These are phyloP conservation scores for Sugiyamaella boreocaroliniensis DNA, from an alignment of 805 yeast genomes.

Conservation along the genomic window DNA sequence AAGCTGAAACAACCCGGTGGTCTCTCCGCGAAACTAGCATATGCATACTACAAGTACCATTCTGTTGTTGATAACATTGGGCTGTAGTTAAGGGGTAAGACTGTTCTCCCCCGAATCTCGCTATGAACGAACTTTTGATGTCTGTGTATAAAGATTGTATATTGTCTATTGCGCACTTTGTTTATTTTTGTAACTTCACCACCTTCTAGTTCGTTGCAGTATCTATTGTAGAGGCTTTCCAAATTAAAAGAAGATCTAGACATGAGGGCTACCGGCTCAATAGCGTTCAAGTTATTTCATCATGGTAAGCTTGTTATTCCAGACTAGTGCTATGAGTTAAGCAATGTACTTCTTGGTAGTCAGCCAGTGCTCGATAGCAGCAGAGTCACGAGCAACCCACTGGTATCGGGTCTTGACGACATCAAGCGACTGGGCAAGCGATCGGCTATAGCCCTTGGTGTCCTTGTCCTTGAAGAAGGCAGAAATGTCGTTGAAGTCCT, in stretches of 20 bases:
- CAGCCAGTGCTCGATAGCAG: slow-evolving; percentile 42
- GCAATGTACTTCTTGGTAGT: slow-evolving; percentile 5
- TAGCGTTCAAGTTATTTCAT: no score
- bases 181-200: no score
- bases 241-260: no score
- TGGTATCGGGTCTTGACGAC: slow-evolving; percentile 41
- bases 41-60: neutral
- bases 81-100: neutral
- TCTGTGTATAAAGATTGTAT: no score
- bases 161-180: no score
- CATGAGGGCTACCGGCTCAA: no score
- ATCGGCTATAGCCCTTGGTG: slow-evolving; percentile 50
- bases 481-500: slow-evolving; percentile 34
- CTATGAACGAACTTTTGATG: neutral
- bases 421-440: slow-evolving; percentile 52
- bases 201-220: no score
- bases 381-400: slow-evolving; percentile 45
- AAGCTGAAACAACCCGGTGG: neutral
- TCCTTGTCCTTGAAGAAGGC: slow-evolving; percentile 42
- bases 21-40: neutral
- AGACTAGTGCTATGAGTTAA: neutral
- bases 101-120: neutral
- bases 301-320: no score
- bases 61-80: neutral
- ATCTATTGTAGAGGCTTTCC: no score